Base-by-base conservation (phyloP, 305 asterid genomes). In the Fraxinus sp. region DNA sequence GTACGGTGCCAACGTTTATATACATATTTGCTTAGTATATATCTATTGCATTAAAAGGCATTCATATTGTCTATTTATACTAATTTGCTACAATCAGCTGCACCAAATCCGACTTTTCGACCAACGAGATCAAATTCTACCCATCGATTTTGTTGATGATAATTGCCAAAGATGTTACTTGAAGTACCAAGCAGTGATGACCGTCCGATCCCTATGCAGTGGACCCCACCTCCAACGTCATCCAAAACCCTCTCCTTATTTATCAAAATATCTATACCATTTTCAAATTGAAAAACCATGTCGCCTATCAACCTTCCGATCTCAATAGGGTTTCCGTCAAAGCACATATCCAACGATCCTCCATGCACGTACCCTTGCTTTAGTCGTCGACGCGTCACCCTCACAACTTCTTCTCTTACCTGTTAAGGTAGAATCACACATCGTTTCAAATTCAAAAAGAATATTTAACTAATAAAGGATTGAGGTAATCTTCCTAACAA, bases 81-180 rank as follows among this genome's bases (percentile, higher is more conserved):
- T 41, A 90, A 52, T 76, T 37, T 87, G 85, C 86, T 89, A 83
- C 99, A 94, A 87, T 93, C 91, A 6, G 93, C 90, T 76, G 72
- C 86, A 0, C 94, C 98, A 46, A 95, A 93, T 7, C 99, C 98
- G 20, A 94, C 91, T 85, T 91, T 90, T 72, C 84, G 76, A 18
- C 81, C 86, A 0, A 80, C 81, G 3, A 91, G 35, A 90, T 96
- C 99, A 83, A 92, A 94, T 73, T 96, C 99, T 24, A 96, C 96
- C 98, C 99, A 96, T 18, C 68, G 88, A 87, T 92, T 91, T 75
- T 94, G 97, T 80, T 93, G 99, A 86, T 93, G 97, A 83, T 94
- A 94, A 80, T 93, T 93, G 1, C 99, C 98, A 52, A 96, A 86
- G 8, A 94, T 94, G 33, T 93, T 96, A 72, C 96, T 92, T 0